Evolutionary conservation across 2,329 filamentous ascomycete species (phyloP).

Genomic region (Xylariaceae sp.): DNA sequence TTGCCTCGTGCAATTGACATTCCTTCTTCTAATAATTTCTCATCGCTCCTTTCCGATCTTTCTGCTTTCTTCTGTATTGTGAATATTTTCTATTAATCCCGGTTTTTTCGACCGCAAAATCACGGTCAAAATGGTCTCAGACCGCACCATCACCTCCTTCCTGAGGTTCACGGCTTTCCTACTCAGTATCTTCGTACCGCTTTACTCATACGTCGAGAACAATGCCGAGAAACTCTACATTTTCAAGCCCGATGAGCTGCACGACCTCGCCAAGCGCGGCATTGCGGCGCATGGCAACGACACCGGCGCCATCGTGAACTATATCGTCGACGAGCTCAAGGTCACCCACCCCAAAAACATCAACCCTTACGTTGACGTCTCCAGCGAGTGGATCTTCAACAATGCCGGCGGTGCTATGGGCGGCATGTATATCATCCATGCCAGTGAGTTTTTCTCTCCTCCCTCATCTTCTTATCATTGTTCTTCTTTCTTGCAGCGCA

Average conservation of each 20-base stretch:
- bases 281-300: slow-evolving; percentile 70
- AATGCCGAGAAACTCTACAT: slow-evolving; percentile 67
- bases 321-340: slow-evolving; percentile 66
- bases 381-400: slow-evolving; percentile 85
- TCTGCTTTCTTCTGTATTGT: slow-evolving; percentile 6
- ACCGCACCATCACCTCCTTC: slow-evolving; percentile 31
- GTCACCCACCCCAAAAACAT: slow-evolving; percentile 51
- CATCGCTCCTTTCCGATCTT: not conserved
- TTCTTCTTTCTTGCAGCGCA: too few species aligned
- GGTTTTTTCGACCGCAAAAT: too few species aligned
- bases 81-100: not conserved
- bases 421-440: slow-evolving; percentile 85
- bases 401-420: slow-evolving; percentile 91
- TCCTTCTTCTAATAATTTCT: too few species aligned
- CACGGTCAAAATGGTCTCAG: slow-evolving; percentile 4
- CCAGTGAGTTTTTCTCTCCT: slow-evolving; percentile 52
- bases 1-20: too few species aligned
- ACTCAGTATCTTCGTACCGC: slow-evolving; percentile 50
- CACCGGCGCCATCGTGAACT: slow-evolving; percentile 63
- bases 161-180: slow-evolving; percentile 50
- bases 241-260: slow-evolving; percentile 65
- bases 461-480: too few species aligned
- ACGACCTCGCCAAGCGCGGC: slow-evolving; percentile 62
- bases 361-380: slow-evolving; percentile 47
- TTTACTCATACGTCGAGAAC: slow-evolving; percentile 54